Base-by-base conservation (phyloP, 176 grass and related monocot genomes). In the Musa acuminata region DNA sequence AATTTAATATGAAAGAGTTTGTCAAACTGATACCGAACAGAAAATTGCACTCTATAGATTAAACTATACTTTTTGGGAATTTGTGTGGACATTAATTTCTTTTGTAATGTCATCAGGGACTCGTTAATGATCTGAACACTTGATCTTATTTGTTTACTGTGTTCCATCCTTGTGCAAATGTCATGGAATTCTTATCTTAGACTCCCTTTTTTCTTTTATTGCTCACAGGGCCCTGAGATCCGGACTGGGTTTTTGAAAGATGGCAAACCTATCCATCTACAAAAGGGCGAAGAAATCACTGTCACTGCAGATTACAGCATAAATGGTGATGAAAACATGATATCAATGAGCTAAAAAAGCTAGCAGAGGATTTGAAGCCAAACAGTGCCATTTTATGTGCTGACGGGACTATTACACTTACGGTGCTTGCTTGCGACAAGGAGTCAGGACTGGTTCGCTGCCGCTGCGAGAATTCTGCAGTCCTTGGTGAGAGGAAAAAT, bases 321-420 rank as follows among this genome's bases (percentile, higher is more conserved):
- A 51, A 51, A 77, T 60, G 75, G 75, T 2, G 75, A 77, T 77
- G 59, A 51, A 4, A 51, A 77, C 14, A 77, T 52, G 75, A 77
- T 77, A 64, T 77, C 75, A 14, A 77, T 77, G 75, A 77, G 75
- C n/a, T 77, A 77, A 77, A 53, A 24, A 77, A 77, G 49, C 8
- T 77, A 23, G 48, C 75, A 3, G 43, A 77, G 48, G 75, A 77
- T 64, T 51, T 65, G 60, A 77, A 77, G 60, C 59, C 74, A 23
- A 48, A 22, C 27, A 64, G 59, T 64, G 43, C 9, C 17, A 64
- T 76, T 49, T 20, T 76, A 3, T 76, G 74, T 24, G 27, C 74
- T 14, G 74, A 76, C 64, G 74, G 74, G 13, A 64, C 58, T 22
- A 64, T 76, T n/a, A 52, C 74, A 2, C 43, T 76, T 2, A 52